Base-by-base conservation (phyloP, 164 flowering plant genomes). In the Macadamia tetraphylla region DNA sequence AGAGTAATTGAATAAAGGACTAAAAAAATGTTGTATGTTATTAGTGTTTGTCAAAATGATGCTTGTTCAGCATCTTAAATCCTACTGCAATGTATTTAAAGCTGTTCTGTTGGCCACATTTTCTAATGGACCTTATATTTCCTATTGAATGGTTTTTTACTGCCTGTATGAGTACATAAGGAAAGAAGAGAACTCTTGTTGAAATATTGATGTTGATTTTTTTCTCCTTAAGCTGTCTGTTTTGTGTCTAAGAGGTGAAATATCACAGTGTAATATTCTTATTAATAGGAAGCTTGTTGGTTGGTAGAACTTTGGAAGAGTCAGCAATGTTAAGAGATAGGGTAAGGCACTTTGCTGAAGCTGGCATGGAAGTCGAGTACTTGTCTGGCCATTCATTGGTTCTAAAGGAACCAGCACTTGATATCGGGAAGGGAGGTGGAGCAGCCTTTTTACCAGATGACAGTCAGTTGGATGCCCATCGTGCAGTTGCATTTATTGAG, bases 401-500 rank as follows among this genome's bases (percentile, higher is more conserved):
- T 63, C 42, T 59, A 29, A 62, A 72, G 75, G 96, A 90, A 68
- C 93, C 96, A 59, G 83, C 74, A 58, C 82, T 90, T 58, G 63
- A 71, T 64, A 83, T 78, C 63, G 84, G 78, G 12, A 63, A 76
- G 43, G 85, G 77, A 49, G 69, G 82, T 76, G 86, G 85, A 17
- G 93, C 93, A 70, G 88, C 87, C 17, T 85, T 85, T 79, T 48
- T 86, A 8, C 87, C 83, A 29, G 87, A 83, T 77, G 96, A 90
- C 66, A 81, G 83, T 74, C 91, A 87, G 68, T 70, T 90, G 75
- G 96, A 90, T 79, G 93, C 91, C 42, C 78, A 58, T 3, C 77
- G 66, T n/a, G 63, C 91, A 18, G 88, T 82, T 66, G 76, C 78
- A 9, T 88, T 82, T 65, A 80, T 94, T 73, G 85, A 83, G 75